Conservation (phyloP, 2,329 filamentous ascomycete genomes). For the Hymenoscyphus albidus region DNA sequence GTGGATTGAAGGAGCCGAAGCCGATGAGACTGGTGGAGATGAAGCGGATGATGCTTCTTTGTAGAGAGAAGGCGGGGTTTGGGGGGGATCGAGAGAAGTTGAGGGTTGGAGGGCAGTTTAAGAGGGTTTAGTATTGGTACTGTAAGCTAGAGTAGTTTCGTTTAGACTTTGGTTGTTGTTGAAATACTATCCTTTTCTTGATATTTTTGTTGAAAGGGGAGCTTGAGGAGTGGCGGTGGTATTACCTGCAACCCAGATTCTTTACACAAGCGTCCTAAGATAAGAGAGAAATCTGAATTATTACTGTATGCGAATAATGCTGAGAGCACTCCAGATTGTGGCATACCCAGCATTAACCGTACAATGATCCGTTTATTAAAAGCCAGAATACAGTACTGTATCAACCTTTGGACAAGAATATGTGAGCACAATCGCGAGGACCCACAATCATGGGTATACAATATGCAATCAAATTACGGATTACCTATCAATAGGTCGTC, state of each 20-base stretch:
- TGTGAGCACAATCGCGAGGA: background rate
- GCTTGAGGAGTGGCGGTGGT: background rate
- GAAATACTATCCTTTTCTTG: background rate
- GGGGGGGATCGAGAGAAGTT: constrained; percentile 16
- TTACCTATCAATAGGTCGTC: constrained; percentile 16
- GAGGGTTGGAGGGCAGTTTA: constrained; percentile 2
- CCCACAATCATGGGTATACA: background rate
- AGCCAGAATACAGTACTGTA: background rate
- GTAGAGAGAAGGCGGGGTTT: constrained; percentile 25
- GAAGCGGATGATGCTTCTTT: constrained; percentile 31
- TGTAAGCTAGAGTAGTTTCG: background rate
- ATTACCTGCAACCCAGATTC: background rate
- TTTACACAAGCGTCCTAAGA: no score
- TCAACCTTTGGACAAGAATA: background rate
- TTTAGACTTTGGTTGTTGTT: background rate
- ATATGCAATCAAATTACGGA: background rate
- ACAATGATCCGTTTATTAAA: background rate
- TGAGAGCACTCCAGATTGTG: background rate
- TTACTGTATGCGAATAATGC: background rate
- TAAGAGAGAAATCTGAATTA: background rate
- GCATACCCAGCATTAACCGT: background rate
- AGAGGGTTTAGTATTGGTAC: background rate
- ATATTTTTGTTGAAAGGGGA: background rate
- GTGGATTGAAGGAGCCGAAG: constrained; percentile 30
- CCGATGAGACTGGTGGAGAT: constrained; percentile 30